Conservation (phyloP, 306 rosid genomes). For the Boehmeria nivea region DNA sequence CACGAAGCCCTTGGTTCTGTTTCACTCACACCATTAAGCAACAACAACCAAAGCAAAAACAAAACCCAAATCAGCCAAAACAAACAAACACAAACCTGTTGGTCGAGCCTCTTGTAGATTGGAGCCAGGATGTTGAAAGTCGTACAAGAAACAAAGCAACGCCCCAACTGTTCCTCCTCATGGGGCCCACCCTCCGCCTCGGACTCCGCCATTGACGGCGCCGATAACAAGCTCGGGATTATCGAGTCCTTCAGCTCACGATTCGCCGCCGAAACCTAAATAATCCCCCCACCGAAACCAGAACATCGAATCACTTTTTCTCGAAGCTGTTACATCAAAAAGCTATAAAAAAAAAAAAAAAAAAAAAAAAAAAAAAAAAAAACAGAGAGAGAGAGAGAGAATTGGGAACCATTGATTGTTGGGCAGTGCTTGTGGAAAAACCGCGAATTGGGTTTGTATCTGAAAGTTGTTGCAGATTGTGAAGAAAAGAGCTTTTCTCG, state of each 20-base stretch:
- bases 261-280: slow-evolving; percentile 41
- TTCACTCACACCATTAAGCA: slow-evolving; percentile 21
- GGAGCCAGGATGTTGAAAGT: slow-evolving; percentile 87
- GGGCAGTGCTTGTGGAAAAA: too few relatives aligned
- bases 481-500: too few relatives aligned
- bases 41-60: not conserved
- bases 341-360: too few relatives aligned
- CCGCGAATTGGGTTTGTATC: too few relatives aligned
- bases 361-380: too few relatives aligned
- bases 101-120: slow-evolving; percentile 80
- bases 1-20: slow-evolving; percentile 64
- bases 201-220: slow-evolving; percentile 32
- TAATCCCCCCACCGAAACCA: not conserved
- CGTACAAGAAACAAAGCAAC: slow-evolving; percentile 57
- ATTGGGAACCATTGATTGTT: too few relatives aligned
- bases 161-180: slow-evolving; percentile 12
- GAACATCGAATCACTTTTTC: not conserved
- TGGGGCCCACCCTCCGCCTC: not conserved
- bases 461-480: too few relatives aligned
- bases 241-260: slow-evolving; percentile 36
- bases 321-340: too few relatives aligned
- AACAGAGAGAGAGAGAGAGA: too few relatives aligned
- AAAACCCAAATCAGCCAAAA: not conserved
- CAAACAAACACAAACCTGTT: slow-evolving; percentile 39
- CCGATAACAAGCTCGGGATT: slow-evolving; percentile 15